These are phyloP conservation scores for Pseudocohnilembus persalinus DNA, from an alignment of 169 alveolate species.

Conservation along the genomic window DNA sequence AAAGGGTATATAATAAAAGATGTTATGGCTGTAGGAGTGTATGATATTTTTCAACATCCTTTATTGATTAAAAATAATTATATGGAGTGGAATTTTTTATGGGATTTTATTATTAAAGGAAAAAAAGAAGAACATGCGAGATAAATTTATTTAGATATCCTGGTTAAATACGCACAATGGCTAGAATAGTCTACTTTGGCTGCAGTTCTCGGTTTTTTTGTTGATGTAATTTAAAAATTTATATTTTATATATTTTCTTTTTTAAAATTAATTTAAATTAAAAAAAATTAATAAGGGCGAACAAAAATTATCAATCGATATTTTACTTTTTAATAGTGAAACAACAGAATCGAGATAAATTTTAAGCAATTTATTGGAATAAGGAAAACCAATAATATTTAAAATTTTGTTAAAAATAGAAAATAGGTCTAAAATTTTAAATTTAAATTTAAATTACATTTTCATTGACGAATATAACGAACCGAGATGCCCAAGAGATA, in stretches of 20 bases:
- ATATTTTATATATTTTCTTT: background rate
- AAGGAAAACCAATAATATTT: conserved; percentile 21
- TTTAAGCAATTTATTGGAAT: conserved; percentile 13
- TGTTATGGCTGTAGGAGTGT: conserved; percentile 13
- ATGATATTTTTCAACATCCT: conserved; percentile 33
- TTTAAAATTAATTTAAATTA: background rate
- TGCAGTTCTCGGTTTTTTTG: conserved; percentile 36
- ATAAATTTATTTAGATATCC: conserved; percentile 32
- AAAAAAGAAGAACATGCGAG: conserved; percentile 29
- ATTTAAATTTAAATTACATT: conserved; percentile 15
- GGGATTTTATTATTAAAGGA: conserved; percentile 43
- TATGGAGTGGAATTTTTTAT: conserved; percentile 37
- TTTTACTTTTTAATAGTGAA: conserved; percentile 12
- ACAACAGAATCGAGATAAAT: conserved; percentile 14
- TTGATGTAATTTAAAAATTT: background rate
- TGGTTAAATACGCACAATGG: conserved; percentile 40
- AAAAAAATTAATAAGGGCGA: conserved; percentile 1
- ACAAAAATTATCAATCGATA: conserved; percentile 28
- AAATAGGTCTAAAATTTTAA: conserved; percentile 30
- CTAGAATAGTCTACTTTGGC: conserved; percentile 13
- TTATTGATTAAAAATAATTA: conserved; percentile 31
- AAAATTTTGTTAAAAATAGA: conserved; percentile 25
- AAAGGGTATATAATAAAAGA: conserved; percentile 26
- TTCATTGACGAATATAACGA: conserved; percentile 25
- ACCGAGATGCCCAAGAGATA: background rate